These are phyloP conservation scores for Fragaria vesca DNA, from an alignment of 306 rosid species.

Conservation along the genomic window DNA sequence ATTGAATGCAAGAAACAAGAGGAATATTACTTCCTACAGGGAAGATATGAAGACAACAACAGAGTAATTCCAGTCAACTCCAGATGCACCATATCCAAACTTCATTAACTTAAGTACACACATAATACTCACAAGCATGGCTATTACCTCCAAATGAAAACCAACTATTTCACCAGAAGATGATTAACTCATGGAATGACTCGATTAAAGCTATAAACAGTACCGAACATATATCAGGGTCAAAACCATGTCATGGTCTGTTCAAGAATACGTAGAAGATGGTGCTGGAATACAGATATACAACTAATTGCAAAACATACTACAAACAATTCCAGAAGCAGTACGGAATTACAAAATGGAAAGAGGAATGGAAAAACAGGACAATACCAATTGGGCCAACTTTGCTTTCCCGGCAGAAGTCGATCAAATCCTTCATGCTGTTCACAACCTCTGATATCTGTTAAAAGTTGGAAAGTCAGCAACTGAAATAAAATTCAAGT, in stretches of 20 bases:
- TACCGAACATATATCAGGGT: background rate
- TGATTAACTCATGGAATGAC: background rate
- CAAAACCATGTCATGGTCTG: background rate
- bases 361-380: background rate
- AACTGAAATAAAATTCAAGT: constrained; percentile 13
- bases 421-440: constrained; percentile 92
- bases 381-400: constrained; percentile 78
- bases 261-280: background rate
- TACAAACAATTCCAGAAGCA: background rate
- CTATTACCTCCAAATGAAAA: background rate
- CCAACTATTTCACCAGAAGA: background rate
- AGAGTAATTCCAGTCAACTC: background rate
- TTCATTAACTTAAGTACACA: background rate
- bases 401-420: constrained; percentile 68
- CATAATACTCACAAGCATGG: background rate
- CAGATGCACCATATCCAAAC: background rate
- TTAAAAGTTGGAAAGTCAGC: constrained; percentile 26
- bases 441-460: constrained; percentile 97
- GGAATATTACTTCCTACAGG: background rate
- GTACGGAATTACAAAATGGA: background rate
- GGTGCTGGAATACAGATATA: background rate
- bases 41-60: background rate
- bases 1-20: background rate
- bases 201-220: background rate
- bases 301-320: background rate